phyloP scores from a whole-genome alignment of 164 flowering plant genomes.

The Sextonia rubra region DNA sequence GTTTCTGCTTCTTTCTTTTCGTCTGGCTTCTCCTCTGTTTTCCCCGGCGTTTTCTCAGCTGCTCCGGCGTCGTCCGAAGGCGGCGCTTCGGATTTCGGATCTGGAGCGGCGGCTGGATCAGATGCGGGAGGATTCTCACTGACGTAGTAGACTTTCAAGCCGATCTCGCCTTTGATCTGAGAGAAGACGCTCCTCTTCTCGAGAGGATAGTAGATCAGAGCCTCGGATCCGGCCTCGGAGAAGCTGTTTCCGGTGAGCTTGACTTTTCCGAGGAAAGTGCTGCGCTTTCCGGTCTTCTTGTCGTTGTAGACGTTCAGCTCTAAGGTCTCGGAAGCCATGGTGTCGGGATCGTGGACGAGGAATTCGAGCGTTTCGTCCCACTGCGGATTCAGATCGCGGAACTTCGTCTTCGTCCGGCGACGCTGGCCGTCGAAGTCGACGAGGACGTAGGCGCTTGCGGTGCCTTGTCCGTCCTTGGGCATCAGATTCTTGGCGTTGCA shows the following conservation, averaged over 20 bases:
- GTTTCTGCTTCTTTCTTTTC: constrained; percentile 21
- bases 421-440: constrained; percentile 87
- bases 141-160: constrained; percentile 55
- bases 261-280: constrained; percentile 80
- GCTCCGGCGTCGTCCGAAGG: constrained; percentile 9
- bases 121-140: constrained; percentile 45
- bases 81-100: constrained; percentile 17
- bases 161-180: constrained; percentile 88
- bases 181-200: constrained; percentile 95
- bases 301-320: constrained; percentile 80
- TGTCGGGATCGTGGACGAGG: constrained; percentile 48
- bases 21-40: constrained; percentile 30
- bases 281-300: constrained; percentile 60
- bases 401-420: constrained; percentile 69
- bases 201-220: constrained; percentile 72
- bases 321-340: constrained; percentile 55
- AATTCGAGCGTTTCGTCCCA: constrained; percentile 92
- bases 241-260: constrained; percentile 59
- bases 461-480: constrained; percentile 98
- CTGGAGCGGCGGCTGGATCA: not conserved
- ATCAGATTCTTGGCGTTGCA: constrained; percentile 77
- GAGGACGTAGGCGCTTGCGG: constrained; percentile 77
- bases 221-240: constrained; percentile 40
- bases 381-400: constrained; percentile 76
- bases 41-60: constrained; percentile 26